These are phyloP conservation scores for Pneumocystis oryctolagi DNA, from an alignment of 1,139 yeast genomes.

Conservation along the genomic window DNA sequence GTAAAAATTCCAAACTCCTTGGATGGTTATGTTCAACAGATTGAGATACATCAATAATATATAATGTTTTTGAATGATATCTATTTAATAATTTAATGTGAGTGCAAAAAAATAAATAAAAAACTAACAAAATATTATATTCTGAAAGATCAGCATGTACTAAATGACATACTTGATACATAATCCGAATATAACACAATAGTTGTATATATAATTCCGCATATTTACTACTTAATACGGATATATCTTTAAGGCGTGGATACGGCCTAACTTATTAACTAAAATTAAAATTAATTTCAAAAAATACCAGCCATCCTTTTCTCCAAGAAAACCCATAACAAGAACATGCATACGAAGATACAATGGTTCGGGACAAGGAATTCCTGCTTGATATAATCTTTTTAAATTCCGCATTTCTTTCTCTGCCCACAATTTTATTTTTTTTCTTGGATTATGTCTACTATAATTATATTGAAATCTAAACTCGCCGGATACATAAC, in stretches of 20 bases:
- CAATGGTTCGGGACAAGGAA: slow-evolving; percentile 85
- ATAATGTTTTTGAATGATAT: slow-evolving; percentile 56
- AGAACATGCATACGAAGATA: slow-evolving; percentile 80
- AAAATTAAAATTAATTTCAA: slow-evolving; percentile 70
- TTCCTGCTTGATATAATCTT: slow-evolving; percentile 59
- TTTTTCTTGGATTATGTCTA: slow-evolving; percentile 86
- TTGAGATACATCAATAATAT: slow-evolving; percentile 92
- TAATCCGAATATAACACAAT: slow-evolving; percentile 67
- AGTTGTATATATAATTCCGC: slow-evolving; percentile 59
- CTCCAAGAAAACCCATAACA: slow-evolving; percentile 86
- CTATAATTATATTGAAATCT: slow-evolving; percentile 72
- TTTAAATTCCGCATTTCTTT: slow-evolving; percentile 88
- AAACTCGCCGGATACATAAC: slow-evolving; percentile 93
- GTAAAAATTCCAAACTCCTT: slow-evolving; percentile 78
- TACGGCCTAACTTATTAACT: slow-evolving; percentile 12
- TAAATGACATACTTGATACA: slow-evolving; percentile 75
- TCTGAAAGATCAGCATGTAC: slow-evolving; percentile 97
- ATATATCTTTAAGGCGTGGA: slow-evolving; percentile 22
- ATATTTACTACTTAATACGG: slow-evolving; percentile 51
- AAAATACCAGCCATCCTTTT: slow-evolving; percentile 56
- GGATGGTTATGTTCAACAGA: slow-evolving; percentile 98
- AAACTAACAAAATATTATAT: slow-evolving; percentile 54
- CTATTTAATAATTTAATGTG: background rate
- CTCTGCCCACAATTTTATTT: slow-evolving; percentile 98
- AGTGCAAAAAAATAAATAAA: background rate